Percentiles rank a stretch among this genome's conserved stretches.
These are phyloP conservation scores for Cladochytrium replicatum DNA, from an alignment of 192 early-diverging fungal species.

Conservation along the genomic window DNA sequence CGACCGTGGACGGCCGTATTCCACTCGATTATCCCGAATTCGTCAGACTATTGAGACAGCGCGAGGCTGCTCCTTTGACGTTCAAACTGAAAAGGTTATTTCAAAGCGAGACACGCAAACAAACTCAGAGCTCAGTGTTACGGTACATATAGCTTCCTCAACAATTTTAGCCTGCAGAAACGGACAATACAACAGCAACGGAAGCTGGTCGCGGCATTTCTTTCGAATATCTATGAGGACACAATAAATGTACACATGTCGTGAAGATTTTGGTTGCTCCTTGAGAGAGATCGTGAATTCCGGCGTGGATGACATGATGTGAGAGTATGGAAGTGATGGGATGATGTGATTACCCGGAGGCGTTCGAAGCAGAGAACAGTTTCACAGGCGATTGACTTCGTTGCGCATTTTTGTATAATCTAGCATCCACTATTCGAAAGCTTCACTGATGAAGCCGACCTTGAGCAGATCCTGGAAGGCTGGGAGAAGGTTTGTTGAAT, in stretches of 20 bases:
- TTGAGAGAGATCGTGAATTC: too few relatives aligned
- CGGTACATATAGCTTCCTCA: too few relatives aligned
- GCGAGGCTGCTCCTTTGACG: conserved; percentile 23
- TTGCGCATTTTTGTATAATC: conserved; percentile 1
- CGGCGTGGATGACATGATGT: too few relatives aligned
- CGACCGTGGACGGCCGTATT: too few relatives aligned
- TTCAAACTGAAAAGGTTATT: conserved; percentile 11
- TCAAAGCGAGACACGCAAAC: conserved; percentile 13
- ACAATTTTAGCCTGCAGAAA: conserved; percentile 1
- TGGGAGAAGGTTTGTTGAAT: conserved; percentile 39
- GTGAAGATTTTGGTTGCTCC: conserved; percentile 8
- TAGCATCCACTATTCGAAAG: conserved; percentile 28
- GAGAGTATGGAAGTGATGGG: too few relatives aligned
- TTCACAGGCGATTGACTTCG: background rate
- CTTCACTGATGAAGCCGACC: conserved; percentile 21
- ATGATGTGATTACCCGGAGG: too few relatives aligned
- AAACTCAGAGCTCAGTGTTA: background rate
- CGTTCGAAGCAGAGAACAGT: background rate
- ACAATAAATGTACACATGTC: conserved; percentile 8
- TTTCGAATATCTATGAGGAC: conserved; percentile 26
- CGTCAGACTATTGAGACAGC: conserved; percentile 19
- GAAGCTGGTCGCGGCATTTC: conserved; percentile 28
- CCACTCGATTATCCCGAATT: conserved; percentile 33
- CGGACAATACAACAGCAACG: conserved; percentile 26
- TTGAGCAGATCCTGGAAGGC: conserved; percentile 38